Evolutionary conservation across 2,329 filamentous ascomycete species (phyloP).

Genomic region (Arthrocladium fulminans): DNA sequence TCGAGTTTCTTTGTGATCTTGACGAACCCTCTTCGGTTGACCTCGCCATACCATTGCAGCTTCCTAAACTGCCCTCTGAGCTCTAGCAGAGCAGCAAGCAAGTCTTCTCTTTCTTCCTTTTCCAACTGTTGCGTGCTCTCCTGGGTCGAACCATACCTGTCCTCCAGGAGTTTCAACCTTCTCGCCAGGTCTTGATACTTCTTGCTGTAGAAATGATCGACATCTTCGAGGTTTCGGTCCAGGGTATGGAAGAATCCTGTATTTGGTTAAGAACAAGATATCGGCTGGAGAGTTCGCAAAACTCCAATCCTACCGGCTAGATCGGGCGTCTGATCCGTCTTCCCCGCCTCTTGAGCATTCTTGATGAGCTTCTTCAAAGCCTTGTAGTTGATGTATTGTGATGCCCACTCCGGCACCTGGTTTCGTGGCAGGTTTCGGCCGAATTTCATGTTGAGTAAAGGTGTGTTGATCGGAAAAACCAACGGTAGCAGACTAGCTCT

Average conservation of each 20-base stretch:
- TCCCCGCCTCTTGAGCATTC: conserved; percentile 55
- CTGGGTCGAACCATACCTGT: conserved; percentile 69
- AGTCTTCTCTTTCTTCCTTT: conserved; percentile 79
- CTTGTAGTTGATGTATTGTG: conserved; percentile 45
- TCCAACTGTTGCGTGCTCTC: conserved; percentile 66
- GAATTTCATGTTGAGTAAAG: conserved; percentile 38
- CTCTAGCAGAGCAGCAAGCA: conserved; percentile 83
- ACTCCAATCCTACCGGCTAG: conserved; percentile 65
- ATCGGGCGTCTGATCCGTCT: conserved; percentile 68
- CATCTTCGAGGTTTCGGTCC: conserved; percentile 93
- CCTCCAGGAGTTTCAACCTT: conserved; percentile 74
- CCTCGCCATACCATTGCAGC: conserved; percentile 94
- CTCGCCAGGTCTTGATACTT: conserved; percentile 80
- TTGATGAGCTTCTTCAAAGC: conserved; percentile 89
- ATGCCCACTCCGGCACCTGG: conserved; percentile 43
- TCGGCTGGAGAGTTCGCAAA: conserved; percentile 23
- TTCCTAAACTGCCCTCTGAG: conserved; percentile 80
- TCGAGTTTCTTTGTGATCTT: conserved; percentile 99
- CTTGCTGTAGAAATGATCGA: conserved; percentile 94
- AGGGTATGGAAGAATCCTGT: conserved; percentile 94
- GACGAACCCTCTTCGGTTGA: conserved; percentile 87
- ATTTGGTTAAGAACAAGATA: conserved; percentile 14
- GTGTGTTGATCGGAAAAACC: background rate
- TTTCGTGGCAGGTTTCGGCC: conserved; percentile 41
- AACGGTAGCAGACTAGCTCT: background rate